Conservation (phyloP, 257 asterid species). For the Ballota nigra region DNA sequence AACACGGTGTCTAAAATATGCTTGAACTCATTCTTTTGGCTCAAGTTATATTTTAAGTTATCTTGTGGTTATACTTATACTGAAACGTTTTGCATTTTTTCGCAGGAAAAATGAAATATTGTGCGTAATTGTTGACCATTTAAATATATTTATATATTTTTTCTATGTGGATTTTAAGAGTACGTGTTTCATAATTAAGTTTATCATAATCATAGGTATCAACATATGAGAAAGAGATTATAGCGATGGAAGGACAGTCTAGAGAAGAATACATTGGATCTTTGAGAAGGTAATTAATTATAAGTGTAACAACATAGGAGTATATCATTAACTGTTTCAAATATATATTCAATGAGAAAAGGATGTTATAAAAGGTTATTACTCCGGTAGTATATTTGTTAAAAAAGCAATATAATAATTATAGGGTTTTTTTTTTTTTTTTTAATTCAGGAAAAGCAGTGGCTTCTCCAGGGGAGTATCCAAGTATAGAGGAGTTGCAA, state of each 20-base stretch:
- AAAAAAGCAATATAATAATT: not conserved
- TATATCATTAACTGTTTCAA: not conserved
- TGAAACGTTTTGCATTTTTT: too few relatives aligned
- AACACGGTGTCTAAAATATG: too few relatives aligned
- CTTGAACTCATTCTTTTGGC: too few relatives aligned
- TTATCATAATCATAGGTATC: conserved; percentile 38
- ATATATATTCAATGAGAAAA: not conserved
- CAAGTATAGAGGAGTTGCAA: conserved; percentile 85
- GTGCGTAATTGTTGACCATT: too few relatives aligned
- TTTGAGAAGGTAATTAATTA: conserved; percentile 62
- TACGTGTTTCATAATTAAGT: not conserved
- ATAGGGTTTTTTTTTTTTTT: too few relatives aligned
- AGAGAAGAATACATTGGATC: conserved; percentile 92
- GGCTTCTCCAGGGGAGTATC: conserved; percentile 90
- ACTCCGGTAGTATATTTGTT: not conserved
- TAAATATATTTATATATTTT: not conserved
- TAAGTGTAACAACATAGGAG: not conserved
- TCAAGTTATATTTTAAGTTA: too few relatives aligned
- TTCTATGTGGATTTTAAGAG: not conserved
- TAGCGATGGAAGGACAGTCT: conserved; percentile 63
- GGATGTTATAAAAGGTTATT: not conserved
- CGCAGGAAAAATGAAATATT: too few relatives aligned
- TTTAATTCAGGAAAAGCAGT: conserved; percentile 60
- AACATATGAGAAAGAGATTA: conserved; percentile 58
- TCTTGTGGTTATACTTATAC: too few relatives aligned